Conservation (phyloP, 1,284 basidiomycete species). For the Wolfiporia cocos region DNA sequence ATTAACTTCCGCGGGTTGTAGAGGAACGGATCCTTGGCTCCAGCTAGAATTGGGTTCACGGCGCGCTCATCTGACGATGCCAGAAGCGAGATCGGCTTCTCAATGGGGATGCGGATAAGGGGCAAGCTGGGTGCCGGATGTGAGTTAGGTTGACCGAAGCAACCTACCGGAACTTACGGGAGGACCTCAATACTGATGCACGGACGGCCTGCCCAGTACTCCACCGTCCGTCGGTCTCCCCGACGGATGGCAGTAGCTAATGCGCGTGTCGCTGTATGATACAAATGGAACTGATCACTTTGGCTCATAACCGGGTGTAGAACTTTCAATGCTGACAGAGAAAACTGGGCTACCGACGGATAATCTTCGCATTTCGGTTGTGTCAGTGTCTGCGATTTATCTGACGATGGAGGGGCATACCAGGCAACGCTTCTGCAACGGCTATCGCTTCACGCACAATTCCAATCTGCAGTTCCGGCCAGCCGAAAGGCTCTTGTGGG, state of each 20-base stretch:
- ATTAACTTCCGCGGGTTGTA: constrained; percentile 77
- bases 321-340: constrained; percentile 69
- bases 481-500: constrained; percentile 64
- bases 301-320: constrained; percentile 61
- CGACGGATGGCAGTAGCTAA: constrained; percentile 69
- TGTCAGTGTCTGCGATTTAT: constrained; percentile 1
- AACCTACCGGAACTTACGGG: constrained; percentile 43
- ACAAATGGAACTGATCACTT: constrained; percentile 75
- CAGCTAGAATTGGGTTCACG: constrained; percentile 43
- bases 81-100: constrained; percentile 61
- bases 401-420: constrained; percentile 32
- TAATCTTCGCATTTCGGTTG: constrained; percentile 46
- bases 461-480: constrained; percentile 91
- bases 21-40: constrained; percentile 73
- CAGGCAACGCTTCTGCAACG: constrained; percentile 87
- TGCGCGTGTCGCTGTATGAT: constrained; percentile 62
- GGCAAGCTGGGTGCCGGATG: constrained; percentile 47
- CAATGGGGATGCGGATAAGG: constrained; percentile 61
- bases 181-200: constrained; percentile 74
- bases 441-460: constrained; percentile 88
- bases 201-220: constrained; percentile 82
- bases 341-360: constrained; percentile 70
- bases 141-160: neutral
- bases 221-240: constrained; percentile 62
- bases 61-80: constrained; percentile 29